Evolutionary conservation across 352 stramenopile genomes (phyloP).

Genomic region (Phytophthora multivora): DNA sequence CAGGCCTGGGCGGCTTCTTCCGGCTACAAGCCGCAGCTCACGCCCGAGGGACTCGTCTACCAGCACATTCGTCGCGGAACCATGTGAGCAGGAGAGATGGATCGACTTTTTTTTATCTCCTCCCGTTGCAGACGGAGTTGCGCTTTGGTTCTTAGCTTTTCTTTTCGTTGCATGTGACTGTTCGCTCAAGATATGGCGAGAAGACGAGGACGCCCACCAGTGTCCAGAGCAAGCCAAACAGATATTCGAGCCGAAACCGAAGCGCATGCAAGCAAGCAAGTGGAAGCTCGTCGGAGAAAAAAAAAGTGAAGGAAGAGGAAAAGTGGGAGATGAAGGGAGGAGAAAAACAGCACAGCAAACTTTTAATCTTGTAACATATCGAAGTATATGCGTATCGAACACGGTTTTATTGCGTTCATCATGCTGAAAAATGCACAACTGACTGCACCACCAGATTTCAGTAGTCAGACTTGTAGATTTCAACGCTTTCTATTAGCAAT

Average conservation of each 20-base stretch:
- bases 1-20: constrained; percentile 41
- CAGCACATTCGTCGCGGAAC: constrained; percentile 78
- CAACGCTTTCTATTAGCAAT: constrained; percentile 25
- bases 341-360: constrained; percentile 10
- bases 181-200: constrained; percentile 7
- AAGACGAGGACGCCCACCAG: neutral
- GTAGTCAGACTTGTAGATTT: neutral
- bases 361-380: constrained; percentile 31
- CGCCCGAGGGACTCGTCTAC: constrained; percentile 59
- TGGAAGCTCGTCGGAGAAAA: constrained; percentile 7
- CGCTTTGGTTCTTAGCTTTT: constrained; percentile 18
- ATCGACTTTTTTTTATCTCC: constrained; percentile 13
- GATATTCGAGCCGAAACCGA: constrained; percentile 11
- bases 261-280: neutral
- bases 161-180: constrained; percentile 15
- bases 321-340: constrained; percentile 4
- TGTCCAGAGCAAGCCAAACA: constrained; percentile 24
- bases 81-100: constrained; percentile 48
- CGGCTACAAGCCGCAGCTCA: constrained; percentile 41
- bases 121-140: constrained; percentile 6
- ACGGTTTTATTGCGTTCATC: neutral
- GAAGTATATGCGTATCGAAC: constrained; percentile 5
- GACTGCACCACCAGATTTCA: constrained; percentile 11
- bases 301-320: neutral
- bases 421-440: neutral